Percentiles rank a stretch among this genome's conserved stretches.
phyloP scores from a whole-genome alignment of 768 basidiomycete genomes.

The Baorangia bicolor region DNA sequence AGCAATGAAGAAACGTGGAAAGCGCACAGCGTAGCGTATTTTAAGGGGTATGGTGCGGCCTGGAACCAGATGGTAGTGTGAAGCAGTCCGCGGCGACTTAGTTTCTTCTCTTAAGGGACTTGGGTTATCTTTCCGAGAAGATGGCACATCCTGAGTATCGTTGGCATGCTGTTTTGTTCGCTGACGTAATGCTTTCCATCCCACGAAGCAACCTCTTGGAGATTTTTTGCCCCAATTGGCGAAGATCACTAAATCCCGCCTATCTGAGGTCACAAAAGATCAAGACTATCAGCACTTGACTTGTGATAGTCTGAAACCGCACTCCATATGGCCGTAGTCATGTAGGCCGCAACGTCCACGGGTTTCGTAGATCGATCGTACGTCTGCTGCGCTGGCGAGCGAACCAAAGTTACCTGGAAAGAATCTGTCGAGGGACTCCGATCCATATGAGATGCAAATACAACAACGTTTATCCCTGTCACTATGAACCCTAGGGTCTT shows the following conservation, averaged over 20 bases:
- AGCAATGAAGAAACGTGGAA: conserved; percentile 15
- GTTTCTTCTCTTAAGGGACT: conserved; percentile 7
- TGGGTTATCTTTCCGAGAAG: conserved; percentile 18
- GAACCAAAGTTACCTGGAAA: not conserved
- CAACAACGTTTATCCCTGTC: not conserved
- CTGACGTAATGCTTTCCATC: conserved; percentile 16
- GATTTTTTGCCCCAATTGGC: not conserved
- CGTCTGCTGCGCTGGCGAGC: not conserved
- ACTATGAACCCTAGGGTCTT: conserved; percentile 10
- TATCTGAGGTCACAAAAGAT: not conserved
- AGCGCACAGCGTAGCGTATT: not conserved
- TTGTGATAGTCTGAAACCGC: not conserved
- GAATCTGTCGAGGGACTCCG: conserved; percentile 1
- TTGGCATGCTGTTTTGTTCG: not conserved
- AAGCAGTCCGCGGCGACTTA: conserved; percentile 17
- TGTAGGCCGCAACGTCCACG: not conserved
- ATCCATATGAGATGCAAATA: not conserved
- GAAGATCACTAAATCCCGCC: not conserved
- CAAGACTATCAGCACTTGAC: not conserved
- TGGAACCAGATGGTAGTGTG: conserved; percentile 1
- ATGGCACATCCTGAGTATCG: not conserved
- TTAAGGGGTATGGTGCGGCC: conserved; percentile 3
- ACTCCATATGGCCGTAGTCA: not conserved
- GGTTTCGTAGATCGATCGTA: conserved; percentile 1
- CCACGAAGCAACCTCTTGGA: not conserved